phyloP scores from a whole-genome alignment of 2,329 filamentous ascomycete species.

The Exophiala alcalophila region DNA sequence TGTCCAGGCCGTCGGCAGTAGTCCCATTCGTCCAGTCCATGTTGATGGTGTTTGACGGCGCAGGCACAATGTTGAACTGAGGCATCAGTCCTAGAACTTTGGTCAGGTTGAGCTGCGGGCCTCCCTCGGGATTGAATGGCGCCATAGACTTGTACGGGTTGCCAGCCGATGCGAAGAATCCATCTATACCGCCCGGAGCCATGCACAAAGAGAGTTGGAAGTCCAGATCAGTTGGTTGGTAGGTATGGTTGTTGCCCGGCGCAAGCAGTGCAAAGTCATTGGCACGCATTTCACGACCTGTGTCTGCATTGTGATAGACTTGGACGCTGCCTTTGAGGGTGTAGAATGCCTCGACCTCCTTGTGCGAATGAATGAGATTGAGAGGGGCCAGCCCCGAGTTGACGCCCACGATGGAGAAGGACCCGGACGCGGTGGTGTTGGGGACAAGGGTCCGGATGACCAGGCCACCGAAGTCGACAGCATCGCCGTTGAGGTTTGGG shows the following conservation, averaged over 20 bases:
- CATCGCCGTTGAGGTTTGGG: conserved; percentile 22
- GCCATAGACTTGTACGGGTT: conserved; percentile 17
- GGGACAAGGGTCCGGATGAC: conserved; percentile 24
- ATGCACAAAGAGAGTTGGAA: conserved; percentile 20
- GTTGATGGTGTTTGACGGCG: conserved; percentile 23
- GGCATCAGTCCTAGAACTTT: conserved; percentile 23
- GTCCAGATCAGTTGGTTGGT: conserved; percentile 22
- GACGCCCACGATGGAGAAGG: conserved; percentile 19
- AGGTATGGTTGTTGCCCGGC: conserved; percentile 27
- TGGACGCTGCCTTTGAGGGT: conserved; percentile 24
- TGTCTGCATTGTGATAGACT: conserved; percentile 25
- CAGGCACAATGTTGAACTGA: conserved; percentile 20
- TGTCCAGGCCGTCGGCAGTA: conserved; percentile 20
- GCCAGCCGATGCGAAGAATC: conserved; percentile 20
- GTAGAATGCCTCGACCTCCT: conserved; percentile 26
- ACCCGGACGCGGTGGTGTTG: conserved; percentile 19
- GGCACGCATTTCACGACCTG: conserved; percentile 20
- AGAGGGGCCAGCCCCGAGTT: conserved; percentile 21
- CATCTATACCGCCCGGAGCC: conserved; percentile 24
- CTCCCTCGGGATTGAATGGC: conserved; percentile 20
- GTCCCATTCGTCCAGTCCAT: conserved; percentile 25
- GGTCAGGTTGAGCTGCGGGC: conserved; percentile 22
- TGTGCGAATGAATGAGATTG: conserved; percentile 24
- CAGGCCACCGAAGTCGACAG: conserved; percentile 24
- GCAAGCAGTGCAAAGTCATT: conserved; percentile 26